phyloP scores from a whole-genome alignment of 1,284 basidiomycete genomes.

The Tilletia setariae region DNA sequence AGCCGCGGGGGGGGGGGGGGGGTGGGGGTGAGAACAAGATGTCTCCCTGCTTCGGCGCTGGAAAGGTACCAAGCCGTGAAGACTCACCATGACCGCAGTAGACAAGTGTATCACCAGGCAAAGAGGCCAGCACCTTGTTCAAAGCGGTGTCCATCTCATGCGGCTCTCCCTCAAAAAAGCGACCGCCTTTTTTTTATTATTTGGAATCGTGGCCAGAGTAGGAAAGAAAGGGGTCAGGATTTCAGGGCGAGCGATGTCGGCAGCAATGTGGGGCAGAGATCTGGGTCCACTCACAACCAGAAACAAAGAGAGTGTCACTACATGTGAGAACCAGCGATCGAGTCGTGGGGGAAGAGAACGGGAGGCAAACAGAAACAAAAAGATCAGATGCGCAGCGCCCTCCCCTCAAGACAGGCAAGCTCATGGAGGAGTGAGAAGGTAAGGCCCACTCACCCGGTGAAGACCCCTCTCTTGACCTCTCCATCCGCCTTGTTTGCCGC shows the following conservation, averaged over 20 bases:
- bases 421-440: too few relatives aligned
- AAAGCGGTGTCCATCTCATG: slow-evolving; percentile 80
- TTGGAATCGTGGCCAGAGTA: neutral
- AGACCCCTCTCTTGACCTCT: slow-evolving; percentile 69
- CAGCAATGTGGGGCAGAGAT: too few relatives aligned
- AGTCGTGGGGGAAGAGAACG: neutral
- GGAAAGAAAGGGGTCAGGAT: too few relatives aligned
- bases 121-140: slow-evolving; percentile 63
- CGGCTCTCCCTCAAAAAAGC: slow-evolving; percentile 90
- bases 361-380: too few relatives aligned
- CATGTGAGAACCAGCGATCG: neutral
- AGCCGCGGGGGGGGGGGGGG: neutral
- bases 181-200: too few relatives aligned
- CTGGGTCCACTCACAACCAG: slow-evolving; percentile 38
- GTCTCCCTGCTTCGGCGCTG: neutral
- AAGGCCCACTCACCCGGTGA: slow-evolving; percentile 67
- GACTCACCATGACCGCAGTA: slow-evolving; percentile 75
- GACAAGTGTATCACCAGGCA: slow-evolving; percentile 77
- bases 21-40: slow-evolving; percentile 3
- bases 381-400: neutral
- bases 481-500: slow-evolving; percentile 51
- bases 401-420: too few relatives aligned
- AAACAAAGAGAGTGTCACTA: slow-evolving; percentile 87
- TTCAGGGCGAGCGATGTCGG: too few relatives aligned
- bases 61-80: neutral